Base-by-base conservation (phyloP, 352 stramenopile species). In the Blastocystis sp. region DNA sequence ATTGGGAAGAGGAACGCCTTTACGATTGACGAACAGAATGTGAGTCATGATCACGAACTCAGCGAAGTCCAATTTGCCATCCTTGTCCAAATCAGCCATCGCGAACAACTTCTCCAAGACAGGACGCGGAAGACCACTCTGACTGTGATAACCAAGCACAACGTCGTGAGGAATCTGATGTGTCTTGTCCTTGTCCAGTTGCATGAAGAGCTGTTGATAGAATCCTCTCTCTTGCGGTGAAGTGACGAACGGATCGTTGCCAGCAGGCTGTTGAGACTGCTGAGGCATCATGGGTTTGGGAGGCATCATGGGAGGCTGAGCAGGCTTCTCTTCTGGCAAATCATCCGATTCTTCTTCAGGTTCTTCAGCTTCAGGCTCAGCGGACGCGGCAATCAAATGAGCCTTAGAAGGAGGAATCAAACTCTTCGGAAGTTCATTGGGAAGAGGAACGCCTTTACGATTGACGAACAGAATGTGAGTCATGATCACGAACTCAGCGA, bases 181-280 rank as follows among this genome's bases (percentile, higher is more conserved):
- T 65, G 31, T n/a, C 59, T 81, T 81, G 31, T 81, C 70, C 31
- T 65, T 62, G 61, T 81, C 70, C 10, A 81, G 61, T 69, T 85
- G 74, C n/a, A 85, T 37, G 60, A 85, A 85, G 10, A 85, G 29
- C 50, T 85, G 55, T 37, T 85, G 74, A 85, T 85, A 85, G 51
- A 85, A 85, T 24, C 33, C 33, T 50, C 74, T 51, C 41, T 85
- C 50, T 85, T 85, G 74, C 67, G 74, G 74, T 2, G 33, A 70
- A 55, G 74, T 85, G 70, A 55, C 50, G 21, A 85, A 85, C 3
- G 74, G 74, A 69, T 85, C 74, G 19, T 69, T 63, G 3, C 13
- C 29, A 71, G 26, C 63, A 51, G 35, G 35, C 21, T 19, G 9
- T 19, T 6, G 45, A 55, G 45, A 55, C 45, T 55, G 26, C 4